Conservation (phyloP, 2,329 filamentous ascomycete species). For the Colletotrichum higginsianum region DNA sequence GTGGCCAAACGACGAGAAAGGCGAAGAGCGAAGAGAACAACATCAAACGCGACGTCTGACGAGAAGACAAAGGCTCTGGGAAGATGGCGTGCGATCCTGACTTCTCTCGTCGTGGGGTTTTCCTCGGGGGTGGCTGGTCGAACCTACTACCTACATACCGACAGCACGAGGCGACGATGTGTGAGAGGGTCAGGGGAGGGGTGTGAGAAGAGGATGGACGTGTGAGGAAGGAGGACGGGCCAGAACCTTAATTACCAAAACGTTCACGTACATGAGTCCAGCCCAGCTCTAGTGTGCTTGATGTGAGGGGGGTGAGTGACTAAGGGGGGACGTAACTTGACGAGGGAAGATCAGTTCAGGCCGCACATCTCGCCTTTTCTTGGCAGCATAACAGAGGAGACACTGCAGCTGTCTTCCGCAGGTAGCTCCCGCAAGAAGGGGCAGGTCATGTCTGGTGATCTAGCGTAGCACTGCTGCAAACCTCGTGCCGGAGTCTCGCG, state of each 20-base stretch:
- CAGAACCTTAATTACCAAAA: slow-evolving; percentile 31
- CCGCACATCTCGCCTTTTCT: background rate
- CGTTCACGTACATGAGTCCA: slow-evolving; percentile 10
- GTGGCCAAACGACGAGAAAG: background rate
- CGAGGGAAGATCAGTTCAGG: background rate
- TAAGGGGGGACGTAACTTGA: background rate
- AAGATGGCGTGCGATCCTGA: background rate
- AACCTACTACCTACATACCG: background rate
- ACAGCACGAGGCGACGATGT: background rate
- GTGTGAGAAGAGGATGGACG: background rate
- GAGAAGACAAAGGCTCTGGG: background rate
- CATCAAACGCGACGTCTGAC: too few relatives aligned
- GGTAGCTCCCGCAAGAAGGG: background rate
- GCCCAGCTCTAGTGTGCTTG: background rate
- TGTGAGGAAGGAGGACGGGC: slow-evolving; percentile 1
- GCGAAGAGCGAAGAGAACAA: background rate
- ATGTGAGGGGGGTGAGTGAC: background rate
- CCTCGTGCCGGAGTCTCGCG: background rate
- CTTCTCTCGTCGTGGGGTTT: background rate
- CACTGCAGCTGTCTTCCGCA: background rate
- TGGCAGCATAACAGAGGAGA: background rate
- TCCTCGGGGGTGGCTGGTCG: background rate
- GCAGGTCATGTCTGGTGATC: slow-evolving; percentile 4
- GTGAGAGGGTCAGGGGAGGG: background rate
- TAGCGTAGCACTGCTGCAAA: background rate